Evolutionary conservation across 2,329 filamentous ascomycete genomes (phyloP), one percentile per base, ranked within the genome.

Genomic region (Colletotrichum trifolii): DNA sequence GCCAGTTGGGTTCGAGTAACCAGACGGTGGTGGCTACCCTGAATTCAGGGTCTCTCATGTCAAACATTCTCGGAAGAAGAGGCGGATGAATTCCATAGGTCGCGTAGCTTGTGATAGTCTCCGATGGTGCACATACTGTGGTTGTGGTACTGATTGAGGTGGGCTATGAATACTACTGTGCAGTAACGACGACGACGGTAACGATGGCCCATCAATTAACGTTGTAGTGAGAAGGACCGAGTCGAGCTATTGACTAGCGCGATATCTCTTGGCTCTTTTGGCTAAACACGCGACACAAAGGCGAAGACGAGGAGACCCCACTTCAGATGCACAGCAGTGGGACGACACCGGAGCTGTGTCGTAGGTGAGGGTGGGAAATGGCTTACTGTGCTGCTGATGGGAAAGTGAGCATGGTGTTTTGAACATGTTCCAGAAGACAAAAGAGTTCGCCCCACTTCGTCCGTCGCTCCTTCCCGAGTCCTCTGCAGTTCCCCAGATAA

Each of bases 351-450:
- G 42, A 17, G 17, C 17, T 17, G 17, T 17, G n/a, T 56, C 52
- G 42, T 52, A 47, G 15, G 42, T 57, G 60, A 62, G 45, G 38
- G 33, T 56, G 25, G 45, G 36, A 43, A 50, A 55, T 48, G 45
- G 58, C 33, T n/a, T 11, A 61, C 12, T 61, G 43, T 11, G 40
- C 13, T 9, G 49, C 46, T 34, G 42, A 49, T 48, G 53, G 47
- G 63, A 63, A 63, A 63, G 58, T 47, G 33, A 53, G 13, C 35
- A 57, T 62, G 47, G 58, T 49, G 63, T 66, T 66, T 66, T 56
- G 63, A 49, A 54, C 46, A 52, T 63, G 58, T 66, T 66, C 58
- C 63, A 66, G 52, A 57, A 50, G 58, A 42, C 25, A 54, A 42
- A 38, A 36, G 57, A 57, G 59, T 66, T 65, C 57, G 54, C 46